phyloP scores from a whole-genome alignment of 495 filamentous ascomycete genomes.

The Elaphomyces granulatus region DNA sequence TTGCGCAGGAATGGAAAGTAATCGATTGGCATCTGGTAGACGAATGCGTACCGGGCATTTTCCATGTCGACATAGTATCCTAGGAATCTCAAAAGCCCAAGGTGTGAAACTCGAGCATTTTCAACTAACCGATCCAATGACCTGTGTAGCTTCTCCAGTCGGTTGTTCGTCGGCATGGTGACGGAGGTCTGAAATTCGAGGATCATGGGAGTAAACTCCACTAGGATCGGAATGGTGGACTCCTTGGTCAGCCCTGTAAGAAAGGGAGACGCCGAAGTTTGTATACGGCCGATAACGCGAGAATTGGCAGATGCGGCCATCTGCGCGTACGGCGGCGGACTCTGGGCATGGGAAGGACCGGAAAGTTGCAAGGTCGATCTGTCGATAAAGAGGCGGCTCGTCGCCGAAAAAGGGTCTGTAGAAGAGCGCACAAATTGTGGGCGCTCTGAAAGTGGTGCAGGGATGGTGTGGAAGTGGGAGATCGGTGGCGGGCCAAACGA shows the following conservation, averaged over 20 bases:
- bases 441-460: constrained; percentile 8
- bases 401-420: constrained; percentile 7
- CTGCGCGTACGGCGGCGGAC: constrained; percentile 33
- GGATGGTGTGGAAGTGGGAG: constrained; percentile 1
- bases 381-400: constrained; percentile 26
- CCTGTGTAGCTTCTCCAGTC: constrained; percentile 28
- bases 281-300: constrained; percentile 32
- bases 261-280: constrained; percentile 26
- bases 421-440: constrained; percentile 8
- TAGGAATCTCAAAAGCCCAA: constrained; percentile 55
- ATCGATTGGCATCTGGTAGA: constrained; percentile 66
- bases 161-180: constrained; percentile 14
- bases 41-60: constrained; percentile 61
- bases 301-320: constrained; percentile 32
- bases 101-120: constrained; percentile 40
- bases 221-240: constrained; percentile 27
- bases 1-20: constrained; percentile 33
- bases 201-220: constrained; percentile 35
- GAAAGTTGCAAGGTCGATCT: constrained; percentile 30
- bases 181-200: constrained; percentile 19
- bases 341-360: constrained; percentile 28
- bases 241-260: constrained; percentile 21
- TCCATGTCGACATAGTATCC: constrained; percentile 77
- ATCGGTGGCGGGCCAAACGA: background rate
- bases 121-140: constrained; percentile 32